Evolutionary conservation across 2,329 filamentous ascomycete genomes (phyloP), one percentile per base, ranked within the genome.

Genomic region (Penicillium sp.): DNA sequence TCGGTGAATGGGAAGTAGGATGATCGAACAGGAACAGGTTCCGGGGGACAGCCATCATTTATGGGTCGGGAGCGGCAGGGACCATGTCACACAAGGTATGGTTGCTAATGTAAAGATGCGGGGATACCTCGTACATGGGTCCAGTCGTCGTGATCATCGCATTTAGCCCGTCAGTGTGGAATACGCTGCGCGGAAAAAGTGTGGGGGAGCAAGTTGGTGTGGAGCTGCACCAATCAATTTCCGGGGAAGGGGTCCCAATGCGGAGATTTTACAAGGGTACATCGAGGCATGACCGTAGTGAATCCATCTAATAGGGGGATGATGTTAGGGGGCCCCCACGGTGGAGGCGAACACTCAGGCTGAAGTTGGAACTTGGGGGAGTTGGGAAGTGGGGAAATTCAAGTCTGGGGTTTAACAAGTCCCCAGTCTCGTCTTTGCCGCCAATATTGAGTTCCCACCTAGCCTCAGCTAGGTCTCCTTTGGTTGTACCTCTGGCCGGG

Each of bases 111-210:
- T 10, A 35, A n/a, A 35, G 8, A 4, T 3, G 4, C 14, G n/a
- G 31, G n/a, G 8, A 10, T 18, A 18, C 14, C 3, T 2, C 16
- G 8, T 9, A 16, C 14, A 35, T 16, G 18, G 31, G 9, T 5
- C 8, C 16, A 33, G n/a, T 16, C 31, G 7, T 30, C 10, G 7
- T 12, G 31, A 28, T 31, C 8, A 33, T 40, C 47, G 41, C 47
- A 35, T 48, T 51, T 43, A 51, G 42, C 43, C 53, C 50, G 50
- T 44, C 30, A 35, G 22, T 33, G 28, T 27, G 33, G 12, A 45
- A 29, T 14, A 16, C 18, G n/a, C n/a, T n/a, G n/a, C n/a, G n/a
- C n/a, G 40, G 41, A 40, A 35, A 44, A 50, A 40, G 40, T 40
- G 55, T 40, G 53, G 41, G 50, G 53, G 27, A 44, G 34, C 14